Evolutionary conservation across 805 yeast species (phyloP).

Genomic region (Candida maris): DNA sequence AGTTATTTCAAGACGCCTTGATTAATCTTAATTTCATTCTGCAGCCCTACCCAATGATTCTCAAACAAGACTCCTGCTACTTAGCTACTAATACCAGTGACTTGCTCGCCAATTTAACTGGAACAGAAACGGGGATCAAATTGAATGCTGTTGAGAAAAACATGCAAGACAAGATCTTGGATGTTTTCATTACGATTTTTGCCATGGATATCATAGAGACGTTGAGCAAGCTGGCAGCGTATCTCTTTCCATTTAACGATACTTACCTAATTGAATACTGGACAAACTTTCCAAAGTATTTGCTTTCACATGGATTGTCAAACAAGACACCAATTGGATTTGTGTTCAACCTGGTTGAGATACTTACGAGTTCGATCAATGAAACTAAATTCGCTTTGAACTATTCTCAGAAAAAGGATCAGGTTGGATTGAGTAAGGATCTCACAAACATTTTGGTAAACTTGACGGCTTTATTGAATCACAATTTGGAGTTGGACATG

Average conservation of each 20-base stretch:
- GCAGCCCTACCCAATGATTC: constrained; percentile 20
- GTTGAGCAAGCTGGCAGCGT: constrained; percentile 29
- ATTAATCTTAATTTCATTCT: constrained; percentile 25
- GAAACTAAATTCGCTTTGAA: constrained; percentile 30
- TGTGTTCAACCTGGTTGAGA: constrained; percentile 50
- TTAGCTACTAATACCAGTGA: constrained; percentile 15
- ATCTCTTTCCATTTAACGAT: constrained; percentile 22
- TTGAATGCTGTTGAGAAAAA: constrained; percentile 29
- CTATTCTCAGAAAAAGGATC: constrained; percentile 16
- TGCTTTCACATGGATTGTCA: constrained; percentile 42
- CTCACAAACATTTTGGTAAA: constrained; percentile 20
- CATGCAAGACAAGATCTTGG: constrained; percentile 45
- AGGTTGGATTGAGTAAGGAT: constrained; percentile 13
- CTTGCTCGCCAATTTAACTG: not conserved
- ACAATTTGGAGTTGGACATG: constrained; percentile 42
- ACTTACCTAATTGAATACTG: constrained; percentile 31
- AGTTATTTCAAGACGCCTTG: constrained; percentile 33
- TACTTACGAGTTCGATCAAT: constrained; percentile 41
- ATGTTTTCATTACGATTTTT: constrained; percentile 47
- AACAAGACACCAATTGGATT: constrained; percentile 51
- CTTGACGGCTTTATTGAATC: constrained; percentile 27
- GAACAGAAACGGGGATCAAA: constrained; percentile 14
- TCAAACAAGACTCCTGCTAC: constrained; percentile 29
- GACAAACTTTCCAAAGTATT: constrained; percentile 31
- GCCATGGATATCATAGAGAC: constrained; percentile 56